Percentiles rank a stretch among this genome's conserved stretches.
phyloP scores from a whole-genome alignment of 148 eudicot species.

The Rhododendron henanense region DNA sequence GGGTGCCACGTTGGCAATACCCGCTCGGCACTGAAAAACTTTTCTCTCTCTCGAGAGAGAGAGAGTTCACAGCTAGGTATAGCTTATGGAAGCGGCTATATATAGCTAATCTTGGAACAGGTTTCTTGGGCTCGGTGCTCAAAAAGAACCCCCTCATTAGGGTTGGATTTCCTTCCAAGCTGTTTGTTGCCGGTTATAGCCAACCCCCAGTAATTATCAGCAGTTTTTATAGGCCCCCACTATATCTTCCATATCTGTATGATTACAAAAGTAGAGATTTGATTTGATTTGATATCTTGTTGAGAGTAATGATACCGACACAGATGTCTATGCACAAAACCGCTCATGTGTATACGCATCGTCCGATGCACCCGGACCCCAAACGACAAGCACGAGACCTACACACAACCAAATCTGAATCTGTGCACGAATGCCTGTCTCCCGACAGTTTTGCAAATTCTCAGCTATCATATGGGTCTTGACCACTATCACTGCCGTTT shows the following conservation, averaged over 20 bases:
- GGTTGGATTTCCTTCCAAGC: neutral
- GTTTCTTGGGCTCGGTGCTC: conserved; percentile 6
- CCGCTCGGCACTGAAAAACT: too few species aligned
- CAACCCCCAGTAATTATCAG: neutral
- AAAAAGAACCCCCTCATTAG: conserved; percentile 10
- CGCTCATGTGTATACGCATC: neutral
- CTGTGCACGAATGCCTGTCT: neutral
- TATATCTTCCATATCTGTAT: neutral
- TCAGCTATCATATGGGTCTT: neutral
- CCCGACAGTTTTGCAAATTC: neutral
- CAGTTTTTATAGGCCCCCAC: neutral
- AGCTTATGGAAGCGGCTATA: too few species aligned
- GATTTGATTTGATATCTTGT: neutral
- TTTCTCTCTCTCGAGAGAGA: too few species aligned
- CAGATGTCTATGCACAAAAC: neutral
- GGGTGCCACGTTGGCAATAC: too few species aligned
- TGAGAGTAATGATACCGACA: neutral
- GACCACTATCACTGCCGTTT: neutral
- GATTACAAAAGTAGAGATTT: neutral
- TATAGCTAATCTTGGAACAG: neutral
- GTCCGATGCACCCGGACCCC: neutral
- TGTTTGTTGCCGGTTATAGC: conserved; percentile 5
- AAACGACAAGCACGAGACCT: neutral
- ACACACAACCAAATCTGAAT: too few species aligned
- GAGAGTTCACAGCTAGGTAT: neutral